Base-by-base conservation (phyloP, 2,329 filamentous ascomycete genomes). In the Volutella citrinella region DNA sequence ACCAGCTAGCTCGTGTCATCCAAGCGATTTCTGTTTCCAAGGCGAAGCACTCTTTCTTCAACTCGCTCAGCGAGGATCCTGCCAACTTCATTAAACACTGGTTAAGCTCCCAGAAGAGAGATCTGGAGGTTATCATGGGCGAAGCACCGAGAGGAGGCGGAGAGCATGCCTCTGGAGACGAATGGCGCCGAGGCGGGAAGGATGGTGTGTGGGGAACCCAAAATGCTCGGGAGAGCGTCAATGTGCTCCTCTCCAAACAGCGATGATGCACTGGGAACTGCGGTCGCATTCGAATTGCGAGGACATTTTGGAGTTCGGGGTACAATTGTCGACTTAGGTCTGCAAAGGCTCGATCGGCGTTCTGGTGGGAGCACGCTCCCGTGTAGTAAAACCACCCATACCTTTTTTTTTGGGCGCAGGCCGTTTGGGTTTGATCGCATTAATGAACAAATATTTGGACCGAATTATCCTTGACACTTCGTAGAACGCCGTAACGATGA, bases 41-140 rank as follows among this genome's bases (percentile, higher is more conserved):
- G 58, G 87, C 88, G 16, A 95, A 95, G 59, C 87, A 95, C 59
- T 78, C 82, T 12, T 98, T 98, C 68, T 84, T 93, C 61, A 80
- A 78, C 7, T 79, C 80, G 6, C 71, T 97, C 45, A 78, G 81
- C 39, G 78, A 84, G 45, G 89, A 96, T 49, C 93, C 93, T 0
- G 83, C 86, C 12, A 79, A 76, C 10, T 97, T 97, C 53, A 74
- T 96, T 40, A 81, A 78, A 45, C 80, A 86, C 54, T 98, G 93
- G 93, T 72, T 95, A 32, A 88, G 82, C 53, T 91, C 84, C 12
- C 93, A 98, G 68, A 89, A 89, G 65, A 76, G 90, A 30, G 91
- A 97, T 59, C 70, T 96, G 21, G 89, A 95, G 55, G 80, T 93
- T 7, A 83, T 96, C 29, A 74, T 93, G 43, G 91, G 89, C 38